Percentiles rank a stretch among this genome's conserved stretches.
These are phyloP conservation scores for Lophiotrema nucula DNA, from an alignment of 495 filamentous ascomycete species.

Conservation along the genomic window DNA sequence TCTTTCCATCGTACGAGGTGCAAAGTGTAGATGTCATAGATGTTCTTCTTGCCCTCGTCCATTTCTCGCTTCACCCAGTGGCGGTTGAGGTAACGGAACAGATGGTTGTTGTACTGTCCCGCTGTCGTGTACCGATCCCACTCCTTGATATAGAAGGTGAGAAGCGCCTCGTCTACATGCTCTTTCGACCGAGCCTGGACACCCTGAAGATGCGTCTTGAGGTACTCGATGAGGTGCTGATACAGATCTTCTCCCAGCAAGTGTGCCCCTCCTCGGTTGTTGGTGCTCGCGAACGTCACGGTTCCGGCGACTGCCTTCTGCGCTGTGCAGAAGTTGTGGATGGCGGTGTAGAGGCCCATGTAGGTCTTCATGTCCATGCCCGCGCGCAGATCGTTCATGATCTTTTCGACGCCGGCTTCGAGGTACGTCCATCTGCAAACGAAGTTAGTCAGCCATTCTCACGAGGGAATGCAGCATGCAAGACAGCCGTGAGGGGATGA, in stretches of 20 bases:
- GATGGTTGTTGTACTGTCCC: constrained; percentile 93
- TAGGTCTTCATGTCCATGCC: constrained; percentile 93
- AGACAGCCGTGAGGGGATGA: background rate
- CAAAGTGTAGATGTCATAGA: constrained; percentile 96
- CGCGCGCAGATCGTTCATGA: constrained; percentile 87
- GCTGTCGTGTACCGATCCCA: constrained; percentile 95
- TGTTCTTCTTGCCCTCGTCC: constrained; percentile 97
- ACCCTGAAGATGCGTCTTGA: constrained; percentile 67
- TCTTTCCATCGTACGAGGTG: constrained; percentile 93
- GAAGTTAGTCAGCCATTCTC: background rate
- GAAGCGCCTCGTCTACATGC: constrained; percentile 84
- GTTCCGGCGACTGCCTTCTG: constrained; percentile 71
- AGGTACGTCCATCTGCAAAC: constrained; percentile 77
- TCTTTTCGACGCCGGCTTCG: constrained; percentile 79
- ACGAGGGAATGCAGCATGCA: background rate
- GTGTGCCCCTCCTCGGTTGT: constrained; percentile 60
- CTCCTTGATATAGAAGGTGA: constrained; percentile 94
- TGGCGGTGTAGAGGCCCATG: constrained; percentile 96
- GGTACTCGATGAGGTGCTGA: constrained; percentile 79
- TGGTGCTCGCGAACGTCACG: constrained; percentile 7
- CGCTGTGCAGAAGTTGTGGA: constrained; percentile 99
- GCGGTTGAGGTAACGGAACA: constrained; percentile 94
- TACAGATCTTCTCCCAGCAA: constrained; percentile 96
- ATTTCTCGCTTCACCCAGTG: constrained; percentile 99
- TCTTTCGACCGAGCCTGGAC: constrained; percentile 67